Conservation (phyloP, 257 asterid genomes). For the Jacaranda copaia region DNA sequence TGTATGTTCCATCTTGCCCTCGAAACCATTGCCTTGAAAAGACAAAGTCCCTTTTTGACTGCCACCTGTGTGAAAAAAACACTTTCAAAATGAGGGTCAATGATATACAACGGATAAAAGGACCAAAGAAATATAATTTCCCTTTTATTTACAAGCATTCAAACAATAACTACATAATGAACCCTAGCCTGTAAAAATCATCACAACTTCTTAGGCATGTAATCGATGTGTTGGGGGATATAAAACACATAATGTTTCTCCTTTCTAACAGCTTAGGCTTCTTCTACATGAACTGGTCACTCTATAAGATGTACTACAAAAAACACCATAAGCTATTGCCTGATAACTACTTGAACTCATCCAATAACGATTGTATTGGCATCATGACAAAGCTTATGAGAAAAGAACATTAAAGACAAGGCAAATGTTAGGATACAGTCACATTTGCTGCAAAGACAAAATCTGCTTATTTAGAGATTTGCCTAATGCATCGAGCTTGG, state of each 20-base stretch:
- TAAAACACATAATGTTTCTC: too few species aligned
- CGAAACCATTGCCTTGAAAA: conserved; percentile 98
- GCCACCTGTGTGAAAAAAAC: conserved; percentile 76
- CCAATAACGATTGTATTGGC: background rate
- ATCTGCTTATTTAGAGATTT: too few species aligned
- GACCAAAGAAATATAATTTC: conserved; percentile 18
- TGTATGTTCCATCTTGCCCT: conserved; percentile 97
- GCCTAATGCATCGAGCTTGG: too few species aligned
- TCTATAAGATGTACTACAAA: conserved; percentile 10
- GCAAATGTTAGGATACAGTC: too few species aligned
- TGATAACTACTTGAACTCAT: conserved; percentile 13
- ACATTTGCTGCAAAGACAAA: too few species aligned
- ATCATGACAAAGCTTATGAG: background rate
- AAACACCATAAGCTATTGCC: conserved; percentile 12
- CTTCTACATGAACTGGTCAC: too few species aligned
- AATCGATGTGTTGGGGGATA: too few species aligned
- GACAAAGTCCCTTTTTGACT: conserved; percentile 85
- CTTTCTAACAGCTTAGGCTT: too few species aligned
- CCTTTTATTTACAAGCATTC: conserved; percentile 20
- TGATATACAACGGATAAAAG: conserved; percentile 31
- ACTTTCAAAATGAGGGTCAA: conserved; percentile 24
- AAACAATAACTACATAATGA: conserved; percentile 25
- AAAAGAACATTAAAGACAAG: background rate
- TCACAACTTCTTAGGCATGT: conserved; percentile 3
- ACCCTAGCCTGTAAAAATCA: conserved; percentile 6